Evolutionary conservation across 805 yeast species (phyloP).

Genomic region (Myxozyma vanderwaltii): DNA sequence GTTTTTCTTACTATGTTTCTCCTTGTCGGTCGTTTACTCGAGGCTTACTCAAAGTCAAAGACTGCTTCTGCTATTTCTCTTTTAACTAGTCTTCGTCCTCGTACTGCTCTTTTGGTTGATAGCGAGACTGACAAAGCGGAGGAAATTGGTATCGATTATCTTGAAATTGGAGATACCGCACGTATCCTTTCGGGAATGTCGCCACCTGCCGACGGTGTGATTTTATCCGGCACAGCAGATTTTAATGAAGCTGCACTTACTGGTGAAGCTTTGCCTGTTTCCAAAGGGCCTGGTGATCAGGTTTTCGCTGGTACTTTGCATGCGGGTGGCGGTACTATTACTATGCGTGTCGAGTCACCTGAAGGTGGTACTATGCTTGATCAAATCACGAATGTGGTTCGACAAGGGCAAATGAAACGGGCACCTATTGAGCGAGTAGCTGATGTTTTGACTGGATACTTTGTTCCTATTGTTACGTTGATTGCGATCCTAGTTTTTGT

Average conservation of each 20-base stretch:
- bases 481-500: constrained; percentile 67
- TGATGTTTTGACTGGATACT: constrained; percentile 66
- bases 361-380: constrained; percentile 69
- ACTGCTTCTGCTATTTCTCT: constrained; percentile 66
- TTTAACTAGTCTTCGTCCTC: constrained; percentile 55
- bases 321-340: constrained; percentile 55
- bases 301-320: constrained; percentile 74
- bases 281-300: constrained; percentile 61
- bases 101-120: constrained; percentile 51
- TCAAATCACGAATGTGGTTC: constrained; percentile 67
- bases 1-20: constrained; percentile 73
- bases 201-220: constrained; percentile 75
- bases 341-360: constrained; percentile 58
- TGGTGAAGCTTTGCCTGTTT: constrained; percentile 73
- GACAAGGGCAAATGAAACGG: constrained; percentile 70
- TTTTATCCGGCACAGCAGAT: constrained; percentile 71
- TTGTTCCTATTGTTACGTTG: constrained; percentile 68
- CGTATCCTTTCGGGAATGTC: constrained; percentile 45
- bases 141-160: constrained; percentile 42
- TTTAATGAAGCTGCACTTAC: constrained; percentile 89
- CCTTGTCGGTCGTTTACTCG: constrained; percentile 69
- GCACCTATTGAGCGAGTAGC: constrained; percentile 76
- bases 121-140: constrained; percentile 31
- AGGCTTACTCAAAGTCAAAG: constrained; percentile 64
- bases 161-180: constrained; percentile 88